phyloP scores from a whole-genome alignment of 345 rosid genomes.

The Salix koriyanagi region DNA sequence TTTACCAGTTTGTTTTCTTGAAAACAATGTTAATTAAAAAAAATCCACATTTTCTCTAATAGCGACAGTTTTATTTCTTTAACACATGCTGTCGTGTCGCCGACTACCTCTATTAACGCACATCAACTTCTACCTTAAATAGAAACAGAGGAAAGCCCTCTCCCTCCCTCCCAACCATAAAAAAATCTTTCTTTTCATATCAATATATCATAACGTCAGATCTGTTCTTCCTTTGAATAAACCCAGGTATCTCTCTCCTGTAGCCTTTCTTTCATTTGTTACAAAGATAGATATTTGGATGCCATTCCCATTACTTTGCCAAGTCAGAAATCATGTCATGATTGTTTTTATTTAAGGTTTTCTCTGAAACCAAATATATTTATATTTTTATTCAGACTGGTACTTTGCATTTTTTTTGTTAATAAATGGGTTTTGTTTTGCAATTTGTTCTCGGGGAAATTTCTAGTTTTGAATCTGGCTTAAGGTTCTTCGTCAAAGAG shows the following conservation, averaged over 20 bases:
- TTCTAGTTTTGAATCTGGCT: neutral
- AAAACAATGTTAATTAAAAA: no score
- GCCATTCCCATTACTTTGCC: neutral
- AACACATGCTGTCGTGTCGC: neutral
- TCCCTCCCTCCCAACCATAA: no score
- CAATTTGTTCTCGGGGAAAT: neutral
- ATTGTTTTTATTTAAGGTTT: neutral
- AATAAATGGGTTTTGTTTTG: neutral
- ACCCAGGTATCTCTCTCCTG: neutral
- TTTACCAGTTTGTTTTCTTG: no score
- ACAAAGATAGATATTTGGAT: neutral
- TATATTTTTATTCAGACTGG: neutral
- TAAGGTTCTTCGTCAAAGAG: neutral
- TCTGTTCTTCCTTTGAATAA: neutral
- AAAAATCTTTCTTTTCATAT: no score
- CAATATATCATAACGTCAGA: neutral
- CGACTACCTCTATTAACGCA: neutral
- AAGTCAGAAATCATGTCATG: neutral
- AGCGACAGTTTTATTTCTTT: no score
- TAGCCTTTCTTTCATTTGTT: neutral
- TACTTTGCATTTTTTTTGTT: neutral
- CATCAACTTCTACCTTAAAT: neutral
- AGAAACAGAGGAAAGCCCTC: neutral
- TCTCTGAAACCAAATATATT: neutral
- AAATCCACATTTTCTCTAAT: no score